Conservation (phyloP, 768 basidiomycete genomes). For the Chalciporus pseudorubinellus region DNA sequence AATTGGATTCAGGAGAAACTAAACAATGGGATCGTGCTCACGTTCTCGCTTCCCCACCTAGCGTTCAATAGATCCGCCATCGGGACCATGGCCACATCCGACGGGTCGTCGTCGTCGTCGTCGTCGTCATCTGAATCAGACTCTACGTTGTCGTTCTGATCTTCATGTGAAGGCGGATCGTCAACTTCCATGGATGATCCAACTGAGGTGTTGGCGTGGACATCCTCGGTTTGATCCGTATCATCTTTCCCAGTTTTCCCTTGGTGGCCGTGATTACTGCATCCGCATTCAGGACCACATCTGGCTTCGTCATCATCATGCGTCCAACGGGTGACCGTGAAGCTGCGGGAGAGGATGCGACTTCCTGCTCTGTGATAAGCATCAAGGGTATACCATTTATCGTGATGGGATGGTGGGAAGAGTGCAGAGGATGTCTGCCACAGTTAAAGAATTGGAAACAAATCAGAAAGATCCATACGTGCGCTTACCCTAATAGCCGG, state of each 20-base stretch:
- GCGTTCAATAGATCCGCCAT: slow-evolving; percentile 97
- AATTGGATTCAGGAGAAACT: background rate
- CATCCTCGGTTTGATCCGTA: slow-evolving; percentile 33
- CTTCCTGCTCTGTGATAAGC: slow-evolving; percentile 89
- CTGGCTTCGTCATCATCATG: slow-evolving; percentile 30
- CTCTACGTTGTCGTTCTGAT: slow-evolving; percentile 24
- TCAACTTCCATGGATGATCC: slow-evolving; percentile 35
- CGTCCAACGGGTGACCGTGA: slow-evolving; percentile 70
- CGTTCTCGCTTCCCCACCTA: slow-evolving; percentile 79
- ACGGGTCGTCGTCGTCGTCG: slow-evolving; percentile 52
- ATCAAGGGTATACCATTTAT: slow-evolving; percentile 59
- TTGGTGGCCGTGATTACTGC: slow-evolving; percentile 12
- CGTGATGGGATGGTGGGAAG: slow-evolving; percentile 54
- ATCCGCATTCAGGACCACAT: slow-evolving; percentile 1
- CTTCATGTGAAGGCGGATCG: slow-evolving; percentile 8
- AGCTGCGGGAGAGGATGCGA: slow-evolving; percentile 89
- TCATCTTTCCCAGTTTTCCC: slow-evolving; percentile 37
- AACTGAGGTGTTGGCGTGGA: slow-evolving; percentile 9
- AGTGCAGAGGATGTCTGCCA: slow-evolving; percentile 62
- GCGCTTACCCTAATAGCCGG: slow-evolving; percentile 66
- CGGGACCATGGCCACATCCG: slow-evolving; percentile 87
- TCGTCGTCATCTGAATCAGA: slow-evolving; percentile 41
- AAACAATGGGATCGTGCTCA: slow-evolving; percentile 33
- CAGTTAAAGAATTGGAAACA: background rate
- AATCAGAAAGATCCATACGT: background rate